Evolutionary conservation across 352 stramenopile species (phyloP), one percentile per base, ranked within the genome.

Genomic region (Phytophthora europaea): DNA sequence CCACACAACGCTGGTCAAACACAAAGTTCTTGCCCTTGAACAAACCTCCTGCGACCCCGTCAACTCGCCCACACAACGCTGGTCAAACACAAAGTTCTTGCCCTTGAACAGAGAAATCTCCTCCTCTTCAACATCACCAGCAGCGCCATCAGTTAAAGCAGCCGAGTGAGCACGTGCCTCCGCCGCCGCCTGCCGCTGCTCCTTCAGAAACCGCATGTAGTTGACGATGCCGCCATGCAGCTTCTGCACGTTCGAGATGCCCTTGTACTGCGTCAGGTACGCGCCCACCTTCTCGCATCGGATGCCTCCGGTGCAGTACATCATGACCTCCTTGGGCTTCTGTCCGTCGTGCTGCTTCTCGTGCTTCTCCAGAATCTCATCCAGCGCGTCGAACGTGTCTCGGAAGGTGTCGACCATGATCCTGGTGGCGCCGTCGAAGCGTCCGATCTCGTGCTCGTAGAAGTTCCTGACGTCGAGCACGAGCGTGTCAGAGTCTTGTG

Each of bases 41-140:
- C 36, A 81, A n/a, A 92, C 79, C 60, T 85, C 64, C 51, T 91
- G 80, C 16, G 75, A 79, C 54, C 69, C 63, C 2, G 55, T 75
- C 18, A 80, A 70, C 13, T 80, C 66, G 2, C 67, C 76, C 23
- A 92, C 84, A 57, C 84, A 92, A 2, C 87, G 87, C 69, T 94
- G 87, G 68, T 94, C 87, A 60, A 92, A 94, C 67, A 94, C 87
- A 65, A 92, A 94, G 70, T 91, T 92, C 64, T 88, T 90, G 23
- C 84, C 86, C 55, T 79, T 81, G 47, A 81, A 81, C 36, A 81
- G 36, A 63, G 74, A 81, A 26, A 69, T 16, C 26, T 71, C 66
- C 9, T 78, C 62, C 13, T 69, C 36, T 61, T 61, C 38, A 73
- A 22, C 78, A 68, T 68, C 74, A 76, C 43, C 83, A 20, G 3